These are phyloP conservation scores for Scheffersomyces parashehatae DNA, from an alignment of 1,139 yeast species.

Conservation along the genomic window DNA sequence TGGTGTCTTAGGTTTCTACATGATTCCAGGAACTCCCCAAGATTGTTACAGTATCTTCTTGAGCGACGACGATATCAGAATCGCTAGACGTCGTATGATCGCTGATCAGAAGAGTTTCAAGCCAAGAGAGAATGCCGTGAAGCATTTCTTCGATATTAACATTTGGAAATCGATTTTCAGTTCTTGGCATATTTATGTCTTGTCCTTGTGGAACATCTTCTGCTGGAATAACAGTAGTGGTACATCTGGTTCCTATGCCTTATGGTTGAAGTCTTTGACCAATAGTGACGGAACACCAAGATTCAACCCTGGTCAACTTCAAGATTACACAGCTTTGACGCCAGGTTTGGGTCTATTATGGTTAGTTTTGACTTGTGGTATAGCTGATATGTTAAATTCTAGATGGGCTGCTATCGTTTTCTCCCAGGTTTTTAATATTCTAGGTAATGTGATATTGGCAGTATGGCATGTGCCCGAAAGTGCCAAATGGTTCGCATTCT, in stretches of 20 bases:
- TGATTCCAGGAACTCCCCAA: slow-evolving; percentile 68
- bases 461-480: slow-evolving; percentile 46
- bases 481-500: slow-evolving; percentile 50
- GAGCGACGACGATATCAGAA: slow-evolving; percentile 60
- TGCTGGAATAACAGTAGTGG: slow-evolving; percentile 41
- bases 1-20: slow-evolving; percentile 59
- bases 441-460: slow-evolving; percentile 43
- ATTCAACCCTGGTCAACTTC: slow-evolving; percentile 30
- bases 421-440: slow-evolving; percentile 47
- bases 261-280: slow-evolving; percentile 41
- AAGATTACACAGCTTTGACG: slow-evolving; percentile 43
- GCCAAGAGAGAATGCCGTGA: slow-evolving; percentile 25
- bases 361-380: slow-evolving; percentile 42
- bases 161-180: slow-evolving; percentile 22
- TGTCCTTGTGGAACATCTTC: slow-evolving; percentile 19
- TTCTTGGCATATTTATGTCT: slow-evolving; percentile 28
- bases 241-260: slow-evolving; percentile 41
- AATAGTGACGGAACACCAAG: slow-evolving; percentile 21
- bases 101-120: slow-evolving; percentile 35
- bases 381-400: slow-evolving; percentile 49
- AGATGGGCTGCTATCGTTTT: slow-evolving; percentile 57
- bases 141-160: slow-evolving; percentile 21
- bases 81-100: slow-evolving; percentile 57
- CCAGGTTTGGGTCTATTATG: slow-evolving; percentile 55
- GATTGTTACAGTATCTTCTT: slow-evolving; percentile 54